These are phyloP conservation scores for Gnaphalium uliginosum DNA, from an alignment of 129 eudicot genomes.

Conservation along the genomic window DNA sequence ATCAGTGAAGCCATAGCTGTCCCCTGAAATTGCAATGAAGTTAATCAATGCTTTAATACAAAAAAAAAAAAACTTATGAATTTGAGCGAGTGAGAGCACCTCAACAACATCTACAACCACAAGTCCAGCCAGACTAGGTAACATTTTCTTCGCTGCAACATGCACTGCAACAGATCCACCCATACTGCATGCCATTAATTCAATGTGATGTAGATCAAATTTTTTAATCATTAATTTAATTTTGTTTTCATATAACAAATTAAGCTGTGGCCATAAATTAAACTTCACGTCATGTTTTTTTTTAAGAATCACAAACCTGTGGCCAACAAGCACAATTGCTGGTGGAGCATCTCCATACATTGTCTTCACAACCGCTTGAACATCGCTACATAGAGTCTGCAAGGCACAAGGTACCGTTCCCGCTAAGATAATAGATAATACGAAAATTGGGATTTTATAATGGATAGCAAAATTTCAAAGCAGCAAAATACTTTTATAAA, in stretches of 20 bases:
- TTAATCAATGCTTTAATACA: slow-evolving; percentile 13
- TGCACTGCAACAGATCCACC: slow-evolving; percentile 97
- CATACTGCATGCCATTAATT: slow-evolving; percentile 56
- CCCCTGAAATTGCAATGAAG: slow-evolving; percentile 56
- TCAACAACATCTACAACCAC: slow-evolving; percentile 99
- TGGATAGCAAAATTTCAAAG: neutral
- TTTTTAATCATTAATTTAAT: neutral
- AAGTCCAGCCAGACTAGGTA: slow-evolving; percentile 83
- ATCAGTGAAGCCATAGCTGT: slow-evolving; percentile 96
- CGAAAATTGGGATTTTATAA: neutral
- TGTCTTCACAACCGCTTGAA: slow-evolving; percentile 83
- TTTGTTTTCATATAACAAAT: slow-evolving; percentile 9
- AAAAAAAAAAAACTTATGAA: neutral
- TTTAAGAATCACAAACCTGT: slow-evolving; percentile 60
- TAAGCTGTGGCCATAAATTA: neutral
- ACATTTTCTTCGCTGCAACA: slow-evolving; percentile 85
- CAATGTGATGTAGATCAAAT: slow-evolving; percentile 10
- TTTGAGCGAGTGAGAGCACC: slow-evolving; percentile 43
- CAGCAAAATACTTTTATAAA: neutral
- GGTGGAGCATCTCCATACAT: slow-evolving; percentile 92
- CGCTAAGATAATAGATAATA: slow-evolving; percentile 1
- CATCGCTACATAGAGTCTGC: slow-evolving; percentile 88
- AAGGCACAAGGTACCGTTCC: slow-evolving; percentile 28
- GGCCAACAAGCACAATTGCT: slow-evolving; percentile 94
- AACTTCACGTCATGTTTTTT: neutral